Evolutionary conservation across 116 monocot species (phyloP).

Genomic region (Iris pallida): DNA sequence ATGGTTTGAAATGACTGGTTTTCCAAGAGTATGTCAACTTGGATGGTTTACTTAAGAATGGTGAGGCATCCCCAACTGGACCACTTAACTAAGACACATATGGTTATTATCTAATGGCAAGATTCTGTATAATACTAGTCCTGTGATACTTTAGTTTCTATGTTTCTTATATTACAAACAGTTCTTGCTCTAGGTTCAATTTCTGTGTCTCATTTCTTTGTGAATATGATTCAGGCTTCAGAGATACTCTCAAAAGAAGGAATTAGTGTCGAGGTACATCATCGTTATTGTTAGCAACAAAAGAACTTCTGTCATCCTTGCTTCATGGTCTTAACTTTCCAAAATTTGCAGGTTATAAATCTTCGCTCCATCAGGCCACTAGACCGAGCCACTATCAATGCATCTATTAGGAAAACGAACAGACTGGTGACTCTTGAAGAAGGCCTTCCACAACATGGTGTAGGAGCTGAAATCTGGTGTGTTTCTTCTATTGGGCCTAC

Average conservation of each 20-base stretch:
- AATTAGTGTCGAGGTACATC: constrained; percentile 73
- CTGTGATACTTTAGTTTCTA: too few species aligned
- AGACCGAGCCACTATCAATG: constrained; percentile 67
- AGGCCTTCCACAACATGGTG: constrained; percentile 75
- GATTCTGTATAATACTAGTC: too few species aligned
- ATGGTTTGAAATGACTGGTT: too few species aligned
- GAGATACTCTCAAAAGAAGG: constrained; percentile 86
- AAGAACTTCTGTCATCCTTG: neutral
- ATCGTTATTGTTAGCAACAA: neutral
- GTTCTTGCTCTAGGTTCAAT: neutral
- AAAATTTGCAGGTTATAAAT: constrained; percentile 54
- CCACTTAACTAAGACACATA: too few species aligned
- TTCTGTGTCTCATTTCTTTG: neutral
- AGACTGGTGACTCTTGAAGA: constrained; percentile 75
- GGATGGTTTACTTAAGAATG: too few species aligned
- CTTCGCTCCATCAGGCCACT: constrained; percentile 72
- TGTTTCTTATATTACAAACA: neutral
- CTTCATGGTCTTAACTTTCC: neutral
- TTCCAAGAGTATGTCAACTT: too few species aligned
- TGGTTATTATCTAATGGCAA: too few species aligned
- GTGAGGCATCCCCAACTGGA: too few species aligned
- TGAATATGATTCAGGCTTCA: constrained; percentile 56
- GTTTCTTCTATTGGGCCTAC: constrained; percentile 2
- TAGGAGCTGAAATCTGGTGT: constrained; percentile 78
- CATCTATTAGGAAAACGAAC: constrained; percentile 73